phyloP scores from a whole-genome alignment of 2,329 filamentous ascomycete species.

The Calonectria multiphialidica region DNA sequence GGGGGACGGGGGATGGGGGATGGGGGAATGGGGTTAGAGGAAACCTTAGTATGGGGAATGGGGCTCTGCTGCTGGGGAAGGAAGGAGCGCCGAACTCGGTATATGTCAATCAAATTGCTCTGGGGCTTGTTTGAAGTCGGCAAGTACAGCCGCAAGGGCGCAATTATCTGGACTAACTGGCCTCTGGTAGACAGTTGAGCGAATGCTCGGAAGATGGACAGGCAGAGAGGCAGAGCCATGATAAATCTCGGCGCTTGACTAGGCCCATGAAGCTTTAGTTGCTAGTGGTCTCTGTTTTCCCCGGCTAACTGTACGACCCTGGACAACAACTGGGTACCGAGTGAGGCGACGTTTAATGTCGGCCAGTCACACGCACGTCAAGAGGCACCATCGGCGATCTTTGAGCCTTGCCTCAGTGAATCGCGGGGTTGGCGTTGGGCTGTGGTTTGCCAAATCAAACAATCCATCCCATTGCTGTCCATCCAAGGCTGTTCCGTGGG shows the following conservation, averaged over 20 bases:
- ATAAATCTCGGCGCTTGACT: background rate
- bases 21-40: constrained; percentile 30
- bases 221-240: background rate
- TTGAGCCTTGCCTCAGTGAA: background rate
- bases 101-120: constrained; percentile 17
- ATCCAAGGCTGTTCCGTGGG: background rate
- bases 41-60: constrained; percentile 38
- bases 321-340: background rate
- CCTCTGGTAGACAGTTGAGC: background rate
- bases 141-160: background rate
- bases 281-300: background rate
- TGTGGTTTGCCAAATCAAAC: background rate
- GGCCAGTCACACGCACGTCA: background rate
- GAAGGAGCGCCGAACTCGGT: constrained; percentile 32
- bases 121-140: background rate
- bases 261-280: background rate
- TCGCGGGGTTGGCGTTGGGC: background rate
- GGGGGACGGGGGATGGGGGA: constrained; percentile 26
- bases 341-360: background rate
- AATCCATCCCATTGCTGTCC: background rate
- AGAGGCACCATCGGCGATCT: background rate
- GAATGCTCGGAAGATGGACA: background rate
- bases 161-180: background rate
- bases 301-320: background rate
- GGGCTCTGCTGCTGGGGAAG: constrained; percentile 39